Conservation (phyloP, 495 filamentous ascomycete species). For the Aspergillus indologenus region DNA sequence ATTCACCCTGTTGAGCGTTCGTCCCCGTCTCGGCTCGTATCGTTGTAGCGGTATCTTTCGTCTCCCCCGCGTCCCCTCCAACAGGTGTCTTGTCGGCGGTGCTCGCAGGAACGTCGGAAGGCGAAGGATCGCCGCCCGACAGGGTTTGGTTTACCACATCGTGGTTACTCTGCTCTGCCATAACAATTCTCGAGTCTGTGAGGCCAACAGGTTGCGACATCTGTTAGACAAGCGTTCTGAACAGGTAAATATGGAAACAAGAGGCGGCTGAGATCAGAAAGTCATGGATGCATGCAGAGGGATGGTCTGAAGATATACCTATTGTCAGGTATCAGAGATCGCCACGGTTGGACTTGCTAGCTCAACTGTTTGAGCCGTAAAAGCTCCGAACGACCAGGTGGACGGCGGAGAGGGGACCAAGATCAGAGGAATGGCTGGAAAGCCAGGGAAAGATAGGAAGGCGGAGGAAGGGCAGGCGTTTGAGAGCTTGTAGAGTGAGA, state of each 20-base stretch:
- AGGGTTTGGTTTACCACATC: conserved; percentile 76
- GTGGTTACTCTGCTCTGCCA: conserved; percentile 73
- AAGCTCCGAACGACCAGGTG: conserved; percentile 36
- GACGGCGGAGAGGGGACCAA: conserved; percentile 27
- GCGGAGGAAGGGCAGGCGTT: conserved; percentile 9
- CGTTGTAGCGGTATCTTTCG: conserved; percentile 38
- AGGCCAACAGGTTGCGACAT: conserved; percentile 28
- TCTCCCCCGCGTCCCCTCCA: conserved; percentile 54
- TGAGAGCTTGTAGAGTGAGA: conserved; percentile 22
- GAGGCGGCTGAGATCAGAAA: conserved; percentile 21
- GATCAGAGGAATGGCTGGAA: conserved; percentile 18
- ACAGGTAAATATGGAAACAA: conserved; percentile 21
- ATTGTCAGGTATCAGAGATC: conserved; percentile 48
- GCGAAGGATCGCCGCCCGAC: conserved; percentile 71
- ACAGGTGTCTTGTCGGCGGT: conserved; percentile 52
- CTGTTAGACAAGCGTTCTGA: conserved; percentile 35
- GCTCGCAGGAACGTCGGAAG: conserved; percentile 70
- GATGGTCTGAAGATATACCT: conserved; percentile 40
- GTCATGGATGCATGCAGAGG: conserved; percentile 23
- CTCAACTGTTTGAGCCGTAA: conserved; percentile 42
- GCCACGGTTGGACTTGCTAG: conserved; percentile 46
- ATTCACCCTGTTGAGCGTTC: conserved; percentile 27
- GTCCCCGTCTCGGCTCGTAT: conserved; percentile 27
- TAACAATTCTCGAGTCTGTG: conserved; percentile 67
- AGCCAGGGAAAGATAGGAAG: conserved; percentile 21